Base-by-base conservation (phyloP, 2,329 filamentous ascomycete genomes). In the Pezicula neosporulosa region DNA sequence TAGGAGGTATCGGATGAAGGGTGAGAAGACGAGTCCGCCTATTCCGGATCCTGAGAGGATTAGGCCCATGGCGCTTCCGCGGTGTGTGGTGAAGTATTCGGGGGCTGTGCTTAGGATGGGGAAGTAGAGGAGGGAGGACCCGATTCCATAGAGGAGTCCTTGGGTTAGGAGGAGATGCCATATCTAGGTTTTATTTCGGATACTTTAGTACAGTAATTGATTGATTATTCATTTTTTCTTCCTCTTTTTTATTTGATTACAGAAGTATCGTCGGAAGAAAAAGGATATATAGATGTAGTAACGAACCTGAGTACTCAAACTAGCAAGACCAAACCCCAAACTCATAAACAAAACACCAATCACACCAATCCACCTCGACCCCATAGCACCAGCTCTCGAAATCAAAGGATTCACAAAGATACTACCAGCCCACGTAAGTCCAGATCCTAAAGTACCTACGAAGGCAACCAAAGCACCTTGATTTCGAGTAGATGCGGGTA, bases 381-480 rank as follows among this genome's bases (percentile, higher is more conserved):
- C 56, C n/a, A 65, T 63, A 48, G 70, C 60, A 54, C 71, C 68
- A 12, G 73, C 65, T 5, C 75, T 69, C 7, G 72, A 67, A 57
- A 77, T 72, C 24, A 77, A 58, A 0, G 75, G 74, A 57, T 77
- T 77, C 7, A 77, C 70, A 21, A 75, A 56, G 36, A 77, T 73
- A 24, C 73, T 72, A n/a, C 75, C 74, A 4, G 66, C 70, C 75
- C 75, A 78, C 1, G 76, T 78, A 36, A 78, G 60, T 1, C 76
- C 75, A 16, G 70, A 70, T 42, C 72, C 75, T 8, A 77, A 61
- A 1, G 75, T 77, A 38, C 75, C 74, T 4, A 78, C 70, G 58
- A 78, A 77, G 6, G 73, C 71, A 16, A 78, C 64, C 39, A 76
- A 58, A 0, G 75, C 75, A 13, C 68, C 70, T n/a, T 70, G 64